These are phyloP conservation scores for Coemansia furcata DNA, from an alignment of 192 early-diverging fungal species.

Conservation along the genomic window DNA sequence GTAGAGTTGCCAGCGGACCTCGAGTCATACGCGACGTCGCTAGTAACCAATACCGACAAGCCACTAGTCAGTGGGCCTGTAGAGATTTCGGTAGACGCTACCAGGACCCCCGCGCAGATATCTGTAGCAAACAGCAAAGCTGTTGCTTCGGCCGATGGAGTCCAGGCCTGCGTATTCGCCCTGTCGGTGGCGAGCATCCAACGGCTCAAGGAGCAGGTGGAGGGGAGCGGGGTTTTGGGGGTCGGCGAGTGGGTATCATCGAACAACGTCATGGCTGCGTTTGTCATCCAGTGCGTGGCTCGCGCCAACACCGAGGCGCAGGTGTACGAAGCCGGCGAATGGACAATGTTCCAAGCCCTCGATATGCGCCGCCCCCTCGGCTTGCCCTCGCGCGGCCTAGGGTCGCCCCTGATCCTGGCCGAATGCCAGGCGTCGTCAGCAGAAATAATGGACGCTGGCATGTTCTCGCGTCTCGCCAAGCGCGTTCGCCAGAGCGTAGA, in stretches of 20 bases:
- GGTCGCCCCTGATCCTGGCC: conserved; percentile 44
- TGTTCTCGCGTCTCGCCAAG: conserved; percentile 10
- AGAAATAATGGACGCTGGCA: conserved; percentile 1
- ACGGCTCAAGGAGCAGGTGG: conserved; percentile 15
- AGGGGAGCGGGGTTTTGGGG: conserved; percentile 21
- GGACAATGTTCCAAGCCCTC: conserved; percentile 41
- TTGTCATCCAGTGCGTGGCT: conserved; percentile 27
- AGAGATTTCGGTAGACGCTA: conserved; percentile 38
- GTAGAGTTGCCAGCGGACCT: conserved; percentile 10
- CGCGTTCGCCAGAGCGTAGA: conserved; percentile 22
- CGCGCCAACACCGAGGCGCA: conserved; percentile 26
- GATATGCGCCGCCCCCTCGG: conserved; percentile 43
- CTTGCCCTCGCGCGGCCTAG: conserved; percentile 23
- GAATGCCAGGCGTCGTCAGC: conserved; percentile 8
- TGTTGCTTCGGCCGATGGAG: not conserved
- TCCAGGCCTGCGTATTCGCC: conserved; percentile 29
- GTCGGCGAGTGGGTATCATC: conserved; percentile 37
- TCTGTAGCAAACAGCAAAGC: not conserved
- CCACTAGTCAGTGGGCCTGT: not conserved
- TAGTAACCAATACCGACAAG: not conserved
- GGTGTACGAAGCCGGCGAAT: conserved; percentile 26
- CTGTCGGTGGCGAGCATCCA: not conserved
- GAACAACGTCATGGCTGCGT: conserved; percentile 31
- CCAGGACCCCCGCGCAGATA: conserved; percentile 18
- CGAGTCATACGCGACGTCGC: not conserved